These are phyloP conservation scores for Phytophthora pisi DNA, from an alignment of 352 stramenopile species.

Conservation along the genomic window DNA sequence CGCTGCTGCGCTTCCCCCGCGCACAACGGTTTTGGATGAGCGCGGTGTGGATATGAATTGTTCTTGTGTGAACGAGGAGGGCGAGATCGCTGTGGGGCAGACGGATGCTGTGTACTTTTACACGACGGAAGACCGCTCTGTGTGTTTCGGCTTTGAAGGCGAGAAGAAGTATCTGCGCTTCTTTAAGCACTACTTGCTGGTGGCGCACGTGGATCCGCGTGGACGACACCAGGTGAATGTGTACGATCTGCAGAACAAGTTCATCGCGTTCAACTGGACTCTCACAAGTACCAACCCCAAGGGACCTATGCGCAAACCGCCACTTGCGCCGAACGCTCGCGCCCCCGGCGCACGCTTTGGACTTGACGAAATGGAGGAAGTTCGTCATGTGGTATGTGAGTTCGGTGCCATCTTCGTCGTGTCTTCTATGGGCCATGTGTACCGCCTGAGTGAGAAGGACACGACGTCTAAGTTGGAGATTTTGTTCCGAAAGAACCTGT, in stretches of 20 bases:
- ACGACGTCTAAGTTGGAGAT: constrained; percentile 97
- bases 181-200: constrained; percentile 89
- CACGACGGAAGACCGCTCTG: constrained; percentile 84
- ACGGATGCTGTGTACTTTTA: constrained; percentile 91
- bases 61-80: constrained; percentile 85
- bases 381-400: constrained; percentile 85
- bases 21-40: constrained; percentile 82
- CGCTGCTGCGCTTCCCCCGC: constrained; percentile 59
- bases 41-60: constrained; percentile 83
- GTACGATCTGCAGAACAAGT: constrained; percentile 93
- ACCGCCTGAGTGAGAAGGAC: constrained; percentile 94
- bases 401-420: constrained; percentile 90
- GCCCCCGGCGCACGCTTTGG: constrained; percentile 75
- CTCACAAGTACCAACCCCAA: constrained; percentile 67
- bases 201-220: constrained; percentile 82
- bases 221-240: constrained; percentile 88
- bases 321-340: constrained; percentile 39
- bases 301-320: constrained; percentile 36
- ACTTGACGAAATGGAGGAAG: constrained; percentile 87
- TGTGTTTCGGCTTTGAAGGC: constrained; percentile 90
- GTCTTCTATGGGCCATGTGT: constrained; percentile 87
- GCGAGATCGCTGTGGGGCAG: constrained; percentile 83
- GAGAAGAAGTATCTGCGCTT: constrained; percentile 89
- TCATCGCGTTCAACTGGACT: constrained; percentile 92
- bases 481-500: constrained; percentile 97